Base-by-base conservation (phyloP, 2,329 filamentous ascomycete genomes). In the Aureobasidium sp. region DNA sequence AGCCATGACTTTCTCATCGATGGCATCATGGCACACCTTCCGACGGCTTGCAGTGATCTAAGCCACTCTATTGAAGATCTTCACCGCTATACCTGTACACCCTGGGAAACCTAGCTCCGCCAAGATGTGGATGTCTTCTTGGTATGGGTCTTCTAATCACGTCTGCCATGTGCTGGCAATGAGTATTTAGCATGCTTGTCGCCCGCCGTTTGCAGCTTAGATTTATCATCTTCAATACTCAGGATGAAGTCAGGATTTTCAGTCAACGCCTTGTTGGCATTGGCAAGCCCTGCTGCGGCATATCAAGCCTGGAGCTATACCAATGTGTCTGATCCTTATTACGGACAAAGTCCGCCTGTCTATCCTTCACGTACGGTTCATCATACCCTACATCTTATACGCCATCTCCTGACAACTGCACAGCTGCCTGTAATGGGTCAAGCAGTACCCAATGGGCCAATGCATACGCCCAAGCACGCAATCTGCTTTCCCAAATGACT, bases 401-500 rank as follows among this genome's bases (percentile, higher is more conserved):
- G 29, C 29, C 12, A 17, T 12, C 6, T 52, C n/a, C n/a, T 48
- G 27, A 65, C 24, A 33, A 2, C 7, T n/a, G 1, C 35, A 6
- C 14, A 60, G 66, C 66, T 24, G 65, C 67, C 31, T 67, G 68
- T 17, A 45, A 54, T 33, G 67, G 62, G 1, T 64, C 48, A 14
- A 49, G 44, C 35, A 57, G 44, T 14, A 31, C 45, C 14, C 42
- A 53, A 42, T 73, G 70, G 70, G 64, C 66, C 50, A 64, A 66
- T 9, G 68, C 70, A 22, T 72, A 72, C 60, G 60, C 64, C 17
- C 67, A 68, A 62, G 72, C 72, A n/a, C 64, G 65, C 22, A 62
- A 63, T 11, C 63, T 73, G 19, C 67, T 73, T 4, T 53, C 63
- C 9, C 68, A 72, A 57, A 67, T 73, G 62, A 73, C 70, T 8